Evolutionary conservation across 2,329 filamentous ascomycete genomes (phyloP).

Genomic region (Colletotrichum zoysiae): DNA sequence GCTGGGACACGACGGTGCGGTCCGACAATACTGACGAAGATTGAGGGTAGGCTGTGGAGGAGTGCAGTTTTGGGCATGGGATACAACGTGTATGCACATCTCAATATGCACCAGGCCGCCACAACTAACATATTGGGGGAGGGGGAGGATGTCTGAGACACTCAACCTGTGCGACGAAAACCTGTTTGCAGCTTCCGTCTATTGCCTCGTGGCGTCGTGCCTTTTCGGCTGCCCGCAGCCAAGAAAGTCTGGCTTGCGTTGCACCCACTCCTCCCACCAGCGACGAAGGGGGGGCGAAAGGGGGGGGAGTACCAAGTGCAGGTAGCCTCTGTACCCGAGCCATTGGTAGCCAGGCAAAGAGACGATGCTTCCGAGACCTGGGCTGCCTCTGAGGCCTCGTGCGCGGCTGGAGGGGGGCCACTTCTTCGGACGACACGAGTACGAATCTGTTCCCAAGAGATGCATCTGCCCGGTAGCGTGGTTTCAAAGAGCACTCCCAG

Average conservation of each 20-base stretch:
- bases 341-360: conserved; percentile 29
- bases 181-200: conserved; percentile 29
- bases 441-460: background rate
- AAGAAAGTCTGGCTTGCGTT: conserved; percentile 20
- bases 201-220: conserved; percentile 35
- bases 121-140: conserved; percentile 8
- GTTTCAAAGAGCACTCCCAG: conserved; percentile 2
- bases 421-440: conserved; percentile 6
- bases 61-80: background rate
- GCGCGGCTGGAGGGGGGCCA: background rate
- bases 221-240: conserved; percentile 23
- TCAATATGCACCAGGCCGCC: conserved; percentile 29
- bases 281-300: background rate
- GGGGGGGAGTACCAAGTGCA: background rate
- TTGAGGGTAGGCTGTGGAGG: background rate
- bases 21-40: conserved; percentile 1
- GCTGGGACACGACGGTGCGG: conserved; percentile 21
- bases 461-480: conserved; percentile 1
- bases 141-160: conserved; percentile 27
- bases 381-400: background rate
- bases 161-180: conserved; percentile 27
- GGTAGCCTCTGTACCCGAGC: conserved; percentile 20
- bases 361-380: background rate
- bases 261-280: conserved; percentile 7
- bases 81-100: conserved; percentile 17